These are phyloP conservation scores for Ascochyta viciae-villosae DNA, from an alignment of 2,329 filamentous ascomycete genomes.

Conservation along the genomic window DNA sequence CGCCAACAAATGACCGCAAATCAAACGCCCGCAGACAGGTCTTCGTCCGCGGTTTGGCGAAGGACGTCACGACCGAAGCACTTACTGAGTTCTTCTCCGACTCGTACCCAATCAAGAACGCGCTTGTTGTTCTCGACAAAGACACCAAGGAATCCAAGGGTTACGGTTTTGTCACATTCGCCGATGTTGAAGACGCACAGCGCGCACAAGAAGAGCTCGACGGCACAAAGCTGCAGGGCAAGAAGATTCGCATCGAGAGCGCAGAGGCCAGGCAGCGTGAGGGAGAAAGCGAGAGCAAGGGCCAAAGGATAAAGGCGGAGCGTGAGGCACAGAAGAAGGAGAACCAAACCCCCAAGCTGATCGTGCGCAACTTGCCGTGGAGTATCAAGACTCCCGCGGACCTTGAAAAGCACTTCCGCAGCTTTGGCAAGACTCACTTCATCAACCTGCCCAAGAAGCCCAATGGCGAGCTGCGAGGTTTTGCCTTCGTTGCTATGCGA, in stretches of 20 bases:
- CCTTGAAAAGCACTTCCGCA: conserved; percentile 78
- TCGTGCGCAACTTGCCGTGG: conserved; percentile 95
- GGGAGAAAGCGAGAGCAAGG: conserved; percentile 49
- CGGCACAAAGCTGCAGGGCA: conserved; percentile 77
- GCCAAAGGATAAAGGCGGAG: conserved; percentile 69
- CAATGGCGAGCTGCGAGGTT: conserved; percentile 74
- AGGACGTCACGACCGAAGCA: conserved; percentile 78
- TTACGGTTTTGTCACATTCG: conserved; percentile 96
- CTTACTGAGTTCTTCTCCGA: conserved; percentile 92
- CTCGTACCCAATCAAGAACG: conserved; percentile 93
- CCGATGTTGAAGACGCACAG: conserved; percentile 87
- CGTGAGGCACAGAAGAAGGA: conserved; percentile 67
- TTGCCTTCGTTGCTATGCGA: conserved; percentile 89
- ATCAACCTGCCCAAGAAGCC: conserved; percentile 82
- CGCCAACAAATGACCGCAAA: conserved; percentile 28
- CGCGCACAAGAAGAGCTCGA: conserved; percentile 83
- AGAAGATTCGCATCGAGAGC: conserved; percentile 83
- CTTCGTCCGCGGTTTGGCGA: conserved; percentile 87
- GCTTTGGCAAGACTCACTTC: conserved; percentile 90
- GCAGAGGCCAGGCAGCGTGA: conserved; percentile 84
- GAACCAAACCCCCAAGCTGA: conserved; percentile 77
- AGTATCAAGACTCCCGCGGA: conserved; percentile 88
- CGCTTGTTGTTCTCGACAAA: conserved; percentile 87
- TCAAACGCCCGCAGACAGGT: conserved; percentile 61
- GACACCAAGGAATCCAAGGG: conserved; percentile 87